Conservation (phyloP, 441 rosid genomes). For the Euphorbia schlechtendalii region DNA sequence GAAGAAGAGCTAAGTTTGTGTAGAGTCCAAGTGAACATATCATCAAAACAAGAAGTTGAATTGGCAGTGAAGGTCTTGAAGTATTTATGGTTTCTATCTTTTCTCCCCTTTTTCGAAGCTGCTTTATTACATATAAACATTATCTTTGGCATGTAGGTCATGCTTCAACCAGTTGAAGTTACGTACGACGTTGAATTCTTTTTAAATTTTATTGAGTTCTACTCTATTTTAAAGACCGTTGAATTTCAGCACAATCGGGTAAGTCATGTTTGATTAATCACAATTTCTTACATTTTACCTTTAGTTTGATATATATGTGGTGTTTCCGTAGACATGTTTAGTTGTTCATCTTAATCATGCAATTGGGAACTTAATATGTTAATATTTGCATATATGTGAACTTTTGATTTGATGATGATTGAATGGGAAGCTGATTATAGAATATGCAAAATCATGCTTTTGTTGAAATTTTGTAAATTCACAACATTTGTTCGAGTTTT, state of each 20-base stretch:
- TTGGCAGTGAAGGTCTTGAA: slow-evolving; percentile 54
- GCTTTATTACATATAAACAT: background rate
- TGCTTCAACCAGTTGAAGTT: slow-evolving; percentile 59
- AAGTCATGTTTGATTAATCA: slow-evolving; percentile 22
- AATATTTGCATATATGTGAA: background rate
- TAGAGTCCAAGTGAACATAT: slow-evolving; percentile 51
- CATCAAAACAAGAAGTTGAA: slow-evolving; percentile 44
- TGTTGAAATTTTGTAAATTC: background rate
- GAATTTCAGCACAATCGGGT: slow-evolving; percentile 74
- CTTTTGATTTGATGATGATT: background rate
- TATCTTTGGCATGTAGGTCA: slow-evolving; percentile 40
- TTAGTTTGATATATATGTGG: background rate
- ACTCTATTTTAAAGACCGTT: slow-evolving; percentile 41
- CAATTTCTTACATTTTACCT: background rate
- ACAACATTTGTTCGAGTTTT: background rate
- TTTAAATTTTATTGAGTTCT: slow-evolving; percentile 39
- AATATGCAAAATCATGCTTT: background rate
- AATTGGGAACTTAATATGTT: background rate
- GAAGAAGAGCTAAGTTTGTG: slow-evolving; percentile 43
- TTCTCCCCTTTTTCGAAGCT: background rate
- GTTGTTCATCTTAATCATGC: background rate
- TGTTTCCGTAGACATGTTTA: background rate
- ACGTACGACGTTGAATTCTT: slow-evolving; percentile 46
- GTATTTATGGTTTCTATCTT: background rate
- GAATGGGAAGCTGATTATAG: background rate